Percentiles rank a stretch among this genome's conserved stretches.
Evolutionary conservation across 2,329 filamentous ascomycete genomes (phyloP).

Genomic region (Xylariaceae sp.): DNA sequence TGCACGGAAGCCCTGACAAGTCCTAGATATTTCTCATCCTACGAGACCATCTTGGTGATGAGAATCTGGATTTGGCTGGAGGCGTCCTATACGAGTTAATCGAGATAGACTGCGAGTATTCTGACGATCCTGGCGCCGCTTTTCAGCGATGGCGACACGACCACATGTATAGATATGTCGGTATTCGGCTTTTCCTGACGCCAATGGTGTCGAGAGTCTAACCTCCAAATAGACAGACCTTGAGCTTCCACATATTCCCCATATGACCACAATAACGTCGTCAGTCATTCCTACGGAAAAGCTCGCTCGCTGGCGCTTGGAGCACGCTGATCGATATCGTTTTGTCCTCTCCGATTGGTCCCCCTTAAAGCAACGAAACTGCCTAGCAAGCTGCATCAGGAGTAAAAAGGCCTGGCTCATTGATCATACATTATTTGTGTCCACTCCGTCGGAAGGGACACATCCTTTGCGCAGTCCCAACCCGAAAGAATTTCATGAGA

Average conservation of each 20-base stretch:
- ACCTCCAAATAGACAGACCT: slow-evolving; percentile 33
- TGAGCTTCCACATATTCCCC: slow-evolving; percentile 42
- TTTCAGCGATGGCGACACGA: slow-evolving; percentile 43
- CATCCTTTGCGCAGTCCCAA: slow-evolving; percentile 34
- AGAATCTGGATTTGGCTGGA: slow-evolving; percentile 39
- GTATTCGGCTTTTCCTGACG: background rate
- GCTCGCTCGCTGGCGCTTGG: slow-evolving; percentile 35
- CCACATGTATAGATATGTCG: slow-evolving; percentile 40
- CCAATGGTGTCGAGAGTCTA: background rate
- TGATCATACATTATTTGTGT: slow-evolving; percentile 40
- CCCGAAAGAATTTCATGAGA: slow-evolving; percentile 37
- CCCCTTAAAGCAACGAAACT: slow-evolving; percentile 23
- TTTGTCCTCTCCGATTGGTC: slow-evolving; percentile 38
- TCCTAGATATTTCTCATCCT: slow-evolving; percentile 38
- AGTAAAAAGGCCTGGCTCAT: slow-evolving; percentile 39
- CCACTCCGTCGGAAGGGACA: slow-evolving; percentile 35
- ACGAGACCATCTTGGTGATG: slow-evolving; percentile 40
- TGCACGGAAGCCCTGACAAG: slow-evolving; percentile 7
- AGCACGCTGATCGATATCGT: slow-evolving; percentile 35
- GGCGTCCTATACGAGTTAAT: slow-evolving; percentile 44
- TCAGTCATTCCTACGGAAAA: slow-evolving; percentile 36
- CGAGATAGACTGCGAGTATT: slow-evolving; percentile 40
- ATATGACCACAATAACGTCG: slow-evolving; percentile 41
- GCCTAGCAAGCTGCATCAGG: slow-evolving; percentile 33
- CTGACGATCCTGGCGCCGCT: slow-evolving; percentile 40